Evolutionary conservation across 805 yeast species (phyloP).

Genomic region (Wickerhamiella sorbophila): DNA sequence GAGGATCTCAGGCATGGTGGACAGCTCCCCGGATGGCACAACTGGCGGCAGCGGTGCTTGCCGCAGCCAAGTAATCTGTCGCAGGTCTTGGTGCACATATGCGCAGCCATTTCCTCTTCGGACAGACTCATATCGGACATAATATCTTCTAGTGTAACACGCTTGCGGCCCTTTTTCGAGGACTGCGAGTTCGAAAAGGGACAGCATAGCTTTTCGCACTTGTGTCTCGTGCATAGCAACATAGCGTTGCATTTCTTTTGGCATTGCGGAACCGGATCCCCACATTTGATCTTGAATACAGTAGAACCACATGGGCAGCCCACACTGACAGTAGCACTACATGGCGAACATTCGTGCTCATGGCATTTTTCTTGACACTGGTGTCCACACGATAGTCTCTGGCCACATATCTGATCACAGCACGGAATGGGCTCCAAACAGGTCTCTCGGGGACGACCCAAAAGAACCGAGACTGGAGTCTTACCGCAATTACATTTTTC

Average conservation of each 20-base stretch:
- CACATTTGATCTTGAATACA: constrained; percentile 1
- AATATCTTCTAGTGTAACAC: not conserved
- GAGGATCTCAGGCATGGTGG: constrained; percentile 21
- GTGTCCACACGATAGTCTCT: constrained; percentile 10
- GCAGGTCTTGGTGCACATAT: constrained; percentile 20
- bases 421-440: constrained; percentile 11
- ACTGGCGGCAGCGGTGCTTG: constrained; percentile 17
- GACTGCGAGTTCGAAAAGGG: constrained; percentile 4
- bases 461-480: not conserved
- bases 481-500: constrained; percentile 19
- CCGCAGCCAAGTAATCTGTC: constrained; percentile 21
- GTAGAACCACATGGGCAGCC: constrained; percentile 8
- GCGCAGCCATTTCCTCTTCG: constrained; percentile 17
- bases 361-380: constrained; percentile 9
- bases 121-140: constrained; percentile 1
- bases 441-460: constrained; percentile 1
- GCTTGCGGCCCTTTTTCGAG: constrained; percentile 2
- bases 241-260: constrained; percentile 4
- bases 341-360: constrained; percentile 8
- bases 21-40: constrained; percentile 25
- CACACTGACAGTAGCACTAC: not conserved
- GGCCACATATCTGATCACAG: constrained; percentile 11
- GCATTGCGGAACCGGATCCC: constrained; percentile 5
- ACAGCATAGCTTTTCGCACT: constrained; percentile 10
- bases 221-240: constrained; percentile 10